phyloP scores from a whole-genome alignment of 371 early-diverging fungal genomes.

The Mortierella sp. region DNA sequence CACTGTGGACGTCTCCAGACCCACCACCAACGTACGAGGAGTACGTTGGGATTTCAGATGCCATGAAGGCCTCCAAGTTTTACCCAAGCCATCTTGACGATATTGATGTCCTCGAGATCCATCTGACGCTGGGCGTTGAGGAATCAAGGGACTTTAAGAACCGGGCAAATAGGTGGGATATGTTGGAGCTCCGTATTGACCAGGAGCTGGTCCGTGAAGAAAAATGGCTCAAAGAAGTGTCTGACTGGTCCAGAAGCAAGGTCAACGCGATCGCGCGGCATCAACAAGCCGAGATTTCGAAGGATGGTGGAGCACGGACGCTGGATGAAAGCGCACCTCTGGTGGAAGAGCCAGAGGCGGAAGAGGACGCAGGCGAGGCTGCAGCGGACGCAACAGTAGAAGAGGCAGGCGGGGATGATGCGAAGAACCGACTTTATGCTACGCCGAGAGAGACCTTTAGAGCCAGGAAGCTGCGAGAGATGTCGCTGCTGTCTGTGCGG shows the following conservation, averaged over 20 bases:
- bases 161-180: conserved; percentile 43
- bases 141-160: conserved; percentile 23
- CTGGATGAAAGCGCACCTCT: conserved; percentile 12
- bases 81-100: conserved; percentile 28
- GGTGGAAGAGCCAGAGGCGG: conserved; percentile 36
- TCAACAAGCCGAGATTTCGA: conserved; percentile 6
- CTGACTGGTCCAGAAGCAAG: conserved; percentile 22
- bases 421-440: neutral
- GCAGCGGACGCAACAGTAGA: neutral
- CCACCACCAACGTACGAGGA: conserved; percentile 42
- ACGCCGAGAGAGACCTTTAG: conserved; percentile 6
- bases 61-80: conserved; percentile 18
- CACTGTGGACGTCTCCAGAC: conserved; percentile 22
- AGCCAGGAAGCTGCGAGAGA: conserved; percentile 22
- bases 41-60: conserved; percentile 33
- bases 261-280: conserved; percentile 28
- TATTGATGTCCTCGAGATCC: conserved; percentile 40
- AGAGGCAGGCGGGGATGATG: neutral
- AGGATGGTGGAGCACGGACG: conserved; percentile 2
- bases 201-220: conserved; percentile 32
- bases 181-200: conserved; percentile 36
- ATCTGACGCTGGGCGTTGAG: conserved; percentile 21
- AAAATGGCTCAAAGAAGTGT: conserved; percentile 37
- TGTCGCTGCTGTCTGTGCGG: conserved; percentile 22
- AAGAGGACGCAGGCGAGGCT: conserved; percentile 6